Percentiles rank a stretch among this genome's conserved stretches.
Evolutionary conservation across 495 filamentous ascomycete genomes (phyloP).

Genomic region (Trichoderma reesei): DNA sequence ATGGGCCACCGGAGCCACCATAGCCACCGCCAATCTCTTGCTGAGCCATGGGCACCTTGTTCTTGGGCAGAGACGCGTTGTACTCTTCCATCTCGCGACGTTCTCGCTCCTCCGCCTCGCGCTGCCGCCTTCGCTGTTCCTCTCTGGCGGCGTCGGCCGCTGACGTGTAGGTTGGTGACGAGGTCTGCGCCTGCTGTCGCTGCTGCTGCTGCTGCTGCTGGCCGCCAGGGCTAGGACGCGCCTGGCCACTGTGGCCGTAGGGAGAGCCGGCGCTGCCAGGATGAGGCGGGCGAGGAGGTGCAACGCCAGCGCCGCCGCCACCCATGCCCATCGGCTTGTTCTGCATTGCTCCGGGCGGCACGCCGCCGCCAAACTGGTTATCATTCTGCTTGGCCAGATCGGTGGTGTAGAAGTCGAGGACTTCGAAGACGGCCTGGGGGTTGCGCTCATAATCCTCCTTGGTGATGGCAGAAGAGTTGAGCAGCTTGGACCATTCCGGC

Average conservation of each 20-base stretch:
- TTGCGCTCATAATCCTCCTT: slow-evolving; percentile 97
- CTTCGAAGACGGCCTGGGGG: slow-evolving; percentile 95
- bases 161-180: slow-evolving; percentile 37
- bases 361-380: slow-evolving; percentile 66
- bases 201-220: slow-evolving; percentile 34
- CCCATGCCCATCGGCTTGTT: slow-evolving; percentile 61
- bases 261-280: slow-evolving; percentile 30
- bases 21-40: slow-evolving; percentile 70
- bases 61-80: slow-evolving; percentile 76
- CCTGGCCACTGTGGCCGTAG: slow-evolving; percentile 19
- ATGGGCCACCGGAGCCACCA: slow-evolving; percentile 39
- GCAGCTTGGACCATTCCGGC: slow-evolving; percentile 89
- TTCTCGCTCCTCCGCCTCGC: slow-evolving; percentile 57
- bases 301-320: slow-evolving; percentile 52
- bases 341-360: slow-evolving; percentile 43
- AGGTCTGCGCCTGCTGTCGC: slow-evolving; percentile 34
- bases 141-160: slow-evolving; percentile 45
- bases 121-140: slow-evolving; percentile 35
- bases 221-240: slow-evolving; percentile 22
- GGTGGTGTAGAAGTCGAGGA: slow-evolving; percentile 84
- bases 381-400: slow-evolving; percentile 84
- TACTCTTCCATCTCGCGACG: slow-evolving; percentile 72
- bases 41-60: slow-evolving; percentile 65
- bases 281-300: slow-evolving; percentile 67
- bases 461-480: slow-evolving; percentile 91